Evolutionary conservation across 306 rosid species (phyloP), one percentile per base, ranked within the genome.

Genomic region (Prunus mume): DNA sequence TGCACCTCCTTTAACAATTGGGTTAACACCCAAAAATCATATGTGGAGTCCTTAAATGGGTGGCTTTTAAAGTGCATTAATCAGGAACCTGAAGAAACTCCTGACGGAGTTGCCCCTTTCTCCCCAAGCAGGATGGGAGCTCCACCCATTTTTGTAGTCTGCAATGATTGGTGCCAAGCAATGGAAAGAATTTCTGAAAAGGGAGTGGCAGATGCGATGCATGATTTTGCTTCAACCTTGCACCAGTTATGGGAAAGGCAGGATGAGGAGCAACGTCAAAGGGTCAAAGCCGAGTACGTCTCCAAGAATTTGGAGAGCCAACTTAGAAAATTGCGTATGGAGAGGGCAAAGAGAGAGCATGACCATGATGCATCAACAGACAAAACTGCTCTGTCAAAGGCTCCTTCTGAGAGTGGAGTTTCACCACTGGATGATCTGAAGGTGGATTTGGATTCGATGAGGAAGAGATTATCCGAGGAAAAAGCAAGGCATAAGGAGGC

Each of bases 131-230:
- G 93, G 67, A 72, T 92, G 32, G 98, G 96, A 68, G 99, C 99
- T 73, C 99, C 99, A 5, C 87, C 85, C 12, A 80, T 91, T 77
- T 96, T 96, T 68, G 75, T 96, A 64, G 87, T 93, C 61, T 91
- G 98, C 83, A 88, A 91, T 5, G 99, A 96, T 76, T 96, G 99
- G 99, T 83, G 84, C 78, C 97, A 96, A 72, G 99, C 98, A 79
- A 92, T 91, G 98, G 82, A 49, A 55, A 86, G 87, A 82, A 88
- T 92, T 65, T 92, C 97, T 19, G 93, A 92, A 87, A 82, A 80
- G 54, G 85, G 83, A 58, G 98, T 96, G 72, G 88, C 91, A 11
- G 89, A 79, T 32, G 90, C 93, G 32, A 89, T 96, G 92, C 83
- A 76, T 49, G 93, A 80, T 71, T 96, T 96, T 68, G 99, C 98